phyloP scores from a whole-genome alignment of 139 green algal species.

The Coelastrella sp. region DNA sequence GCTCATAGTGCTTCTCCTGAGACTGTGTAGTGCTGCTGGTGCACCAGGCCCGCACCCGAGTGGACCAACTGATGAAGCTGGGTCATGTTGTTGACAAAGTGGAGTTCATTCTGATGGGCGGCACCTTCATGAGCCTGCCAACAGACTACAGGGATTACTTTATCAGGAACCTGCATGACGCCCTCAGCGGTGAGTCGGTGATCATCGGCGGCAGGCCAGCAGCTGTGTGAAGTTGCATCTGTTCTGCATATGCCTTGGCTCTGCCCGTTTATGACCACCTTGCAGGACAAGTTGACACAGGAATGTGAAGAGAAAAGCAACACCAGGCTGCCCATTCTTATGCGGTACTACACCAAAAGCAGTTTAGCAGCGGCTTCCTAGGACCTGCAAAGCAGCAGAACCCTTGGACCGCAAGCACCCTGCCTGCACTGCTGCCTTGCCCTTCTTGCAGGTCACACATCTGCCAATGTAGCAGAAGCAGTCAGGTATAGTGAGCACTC shows the following conservation, averaged over 20 bases:
- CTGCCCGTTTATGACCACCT: no score
- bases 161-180: conserved; percentile 95
- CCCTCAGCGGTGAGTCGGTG: conserved; percentile 77
- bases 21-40: neutral
- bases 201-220: neutral
- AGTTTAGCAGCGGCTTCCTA: no score
- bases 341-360: neutral
- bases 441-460: conserved; percentile 41
- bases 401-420: neutral
- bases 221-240: neutral
- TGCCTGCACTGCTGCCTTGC: neutral
- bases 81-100: conserved; percentile 98
- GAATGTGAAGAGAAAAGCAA: no score
- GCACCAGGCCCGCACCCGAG: conserved; percentile 54
- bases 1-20: neutral
- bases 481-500: conserved; percentile 78
- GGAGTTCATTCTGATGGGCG: conserved; percentile 99
- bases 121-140: conserved; percentile 98
- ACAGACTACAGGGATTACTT: conserved; percentile 98
- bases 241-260: neutral
- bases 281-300: no score
- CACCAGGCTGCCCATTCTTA: neutral
- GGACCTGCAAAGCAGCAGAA: neutral
- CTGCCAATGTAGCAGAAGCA: conserved; percentile 2
- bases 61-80: conserved; percentile 96